Percentiles rank a stretch among this genome's conserved stretches.
Conservation (phyloP, 345 rosid species). For the Triadica sebifera region DNA sequence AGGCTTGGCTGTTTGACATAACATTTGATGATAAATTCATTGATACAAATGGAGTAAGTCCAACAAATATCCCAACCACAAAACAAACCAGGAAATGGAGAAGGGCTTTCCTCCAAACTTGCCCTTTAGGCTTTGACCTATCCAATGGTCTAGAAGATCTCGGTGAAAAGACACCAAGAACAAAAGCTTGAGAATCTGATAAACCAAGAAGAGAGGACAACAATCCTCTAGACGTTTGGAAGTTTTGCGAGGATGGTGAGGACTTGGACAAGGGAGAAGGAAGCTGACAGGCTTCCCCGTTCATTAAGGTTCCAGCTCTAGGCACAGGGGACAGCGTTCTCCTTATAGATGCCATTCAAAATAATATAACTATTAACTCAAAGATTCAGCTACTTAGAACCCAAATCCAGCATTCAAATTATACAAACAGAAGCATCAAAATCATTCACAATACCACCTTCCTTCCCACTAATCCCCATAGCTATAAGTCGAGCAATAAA, state of each 20-base stretch:
- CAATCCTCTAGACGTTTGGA: slow-evolving; percentile 36
- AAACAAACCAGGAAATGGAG: slow-evolving; percentile 52
- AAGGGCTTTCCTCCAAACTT: slow-evolving; percentile 49
- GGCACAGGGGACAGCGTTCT: slow-evolving; percentile 57
- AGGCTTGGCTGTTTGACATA: slow-evolving; percentile 34
- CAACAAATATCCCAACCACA: slow-evolving; percentile 47
- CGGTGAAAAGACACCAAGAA: slow-evolving; percentile 35
- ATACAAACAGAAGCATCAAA: slow-evolving; percentile 12
- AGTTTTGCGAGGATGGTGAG: slow-evolving; percentile 34
- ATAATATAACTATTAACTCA: not conserved
- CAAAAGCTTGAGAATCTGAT: too few relatives aligned
- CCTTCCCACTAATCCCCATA: slow-evolving; percentile 1
- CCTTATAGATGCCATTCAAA: slow-evolving; percentile 64
- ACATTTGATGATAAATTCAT: slow-evolving; percentile 23
- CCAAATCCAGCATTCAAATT: not conserved
- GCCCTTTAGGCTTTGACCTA: slow-evolving; percentile 46
- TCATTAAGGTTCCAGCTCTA: slow-evolving; percentile 37
- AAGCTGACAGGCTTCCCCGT: slow-evolving; percentile 47
- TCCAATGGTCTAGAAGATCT: slow-evolving; percentile 44
- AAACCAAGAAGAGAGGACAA: slow-evolving; percentile 34
- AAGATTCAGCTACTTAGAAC: not conserved
- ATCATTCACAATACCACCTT: slow-evolving; percentile 4
- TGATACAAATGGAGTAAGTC: slow-evolving; percentile 44
- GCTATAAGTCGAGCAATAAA: not conserved
- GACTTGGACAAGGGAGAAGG: slow-evolving; percentile 62